Evolutionary conservation across 2,329 filamentous ascomycete genomes (phyloP).

Genomic region (Phyllosticta citribraziliensis): DNA sequence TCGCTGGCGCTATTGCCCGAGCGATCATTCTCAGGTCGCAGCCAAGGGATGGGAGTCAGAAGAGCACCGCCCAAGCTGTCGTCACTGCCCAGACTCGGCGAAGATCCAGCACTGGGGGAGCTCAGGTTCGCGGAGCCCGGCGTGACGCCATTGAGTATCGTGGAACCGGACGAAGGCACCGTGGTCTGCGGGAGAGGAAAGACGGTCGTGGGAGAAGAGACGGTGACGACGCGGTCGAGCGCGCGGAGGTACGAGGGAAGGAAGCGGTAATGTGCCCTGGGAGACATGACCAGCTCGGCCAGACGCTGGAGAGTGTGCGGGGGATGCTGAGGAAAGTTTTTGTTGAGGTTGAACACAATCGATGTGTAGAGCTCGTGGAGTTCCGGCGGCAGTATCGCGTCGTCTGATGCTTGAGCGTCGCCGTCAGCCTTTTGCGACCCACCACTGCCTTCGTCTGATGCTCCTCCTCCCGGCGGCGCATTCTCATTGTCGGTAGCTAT

Average conservation of each 20-base stretch:
- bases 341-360: slow-evolving; percentile 44
- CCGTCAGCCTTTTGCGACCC: background rate
- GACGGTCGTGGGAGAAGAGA: slow-evolving; percentile 68
- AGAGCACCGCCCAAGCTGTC: slow-evolving; percentile 84
- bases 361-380: slow-evolving; percentile 23
- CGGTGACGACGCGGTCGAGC: slow-evolving; percentile 79
- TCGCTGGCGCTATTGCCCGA: slow-evolving; percentile 32
- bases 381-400: slow-evolving; percentile 20
- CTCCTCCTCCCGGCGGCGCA: slow-evolving; percentile 35
- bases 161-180: slow-evolving; percentile 26
- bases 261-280: slow-evolving; percentile 68
- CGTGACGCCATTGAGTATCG: slow-evolving; percentile 39
- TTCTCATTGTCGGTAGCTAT: slow-evolving; percentile 63
- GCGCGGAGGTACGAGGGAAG: slow-evolving; percentile 82
- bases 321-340: slow-evolving; percentile 62
- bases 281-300: slow-evolving; percentile 71
- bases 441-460: background rate
- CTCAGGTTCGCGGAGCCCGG: slow-evolving; percentile 46
- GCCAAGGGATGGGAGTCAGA: slow-evolving; percentile 89
- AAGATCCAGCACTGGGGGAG: background rate
- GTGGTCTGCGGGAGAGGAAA: slow-evolving; percentile 72
- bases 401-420: background rate
- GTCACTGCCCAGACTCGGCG: slow-evolving; percentile 58
- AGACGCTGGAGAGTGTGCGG: slow-evolving; percentile 91
- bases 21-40: slow-evolving; percentile 33